Conservation (phyloP, 1,284 basidiomycete genomes). For the Cutaneotrichosporon spelunceum region DNA sequence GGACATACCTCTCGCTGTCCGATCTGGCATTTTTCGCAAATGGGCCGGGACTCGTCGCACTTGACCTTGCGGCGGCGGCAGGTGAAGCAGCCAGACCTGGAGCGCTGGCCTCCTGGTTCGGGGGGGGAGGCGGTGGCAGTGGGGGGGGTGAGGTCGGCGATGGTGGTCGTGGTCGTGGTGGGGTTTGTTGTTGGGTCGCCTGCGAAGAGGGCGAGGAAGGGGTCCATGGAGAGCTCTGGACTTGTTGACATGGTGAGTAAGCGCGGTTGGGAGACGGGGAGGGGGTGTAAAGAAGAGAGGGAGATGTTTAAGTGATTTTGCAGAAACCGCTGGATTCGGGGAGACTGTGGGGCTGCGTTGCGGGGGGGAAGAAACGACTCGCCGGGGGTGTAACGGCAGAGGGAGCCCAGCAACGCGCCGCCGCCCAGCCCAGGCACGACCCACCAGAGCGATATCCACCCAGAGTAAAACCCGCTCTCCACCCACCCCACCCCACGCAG, state of each 20-base stretch:
- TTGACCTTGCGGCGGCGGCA: constrained; percentile 44
- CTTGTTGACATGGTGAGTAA: constrained; percentile 12
- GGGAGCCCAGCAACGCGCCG: too few species aligned
- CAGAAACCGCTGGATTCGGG: not conserved
- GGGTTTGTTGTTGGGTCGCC: constrained; percentile 6
- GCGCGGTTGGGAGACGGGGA: not conserved
- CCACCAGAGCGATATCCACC: too few species aligned
- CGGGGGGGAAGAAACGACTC: too few species aligned
- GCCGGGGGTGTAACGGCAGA: too few species aligned
- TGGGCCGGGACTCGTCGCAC: constrained; percentile 41
- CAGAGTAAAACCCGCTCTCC: too few species aligned
- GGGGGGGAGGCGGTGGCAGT: not conserved
- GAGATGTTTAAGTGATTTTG: not conserved
- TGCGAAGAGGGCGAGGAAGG: constrained; percentile 26
- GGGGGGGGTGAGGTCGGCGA: not conserved
- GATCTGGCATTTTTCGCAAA: constrained; percentile 37
- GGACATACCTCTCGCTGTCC: constrained; percentile 33
- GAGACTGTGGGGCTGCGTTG: not conserved
- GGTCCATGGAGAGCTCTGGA: constrained; percentile 23
- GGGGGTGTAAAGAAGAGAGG: not conserved
- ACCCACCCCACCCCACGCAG: too few species aligned
- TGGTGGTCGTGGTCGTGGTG: constrained; percentile 7
- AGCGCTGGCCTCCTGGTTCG: constrained; percentile 26
- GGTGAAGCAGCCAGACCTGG: constrained; percentile 40
- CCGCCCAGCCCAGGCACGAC: too few species aligned